Conservation (phyloP, 1,139 yeast genomes). For the Saccharomyces hybrid region DNA sequence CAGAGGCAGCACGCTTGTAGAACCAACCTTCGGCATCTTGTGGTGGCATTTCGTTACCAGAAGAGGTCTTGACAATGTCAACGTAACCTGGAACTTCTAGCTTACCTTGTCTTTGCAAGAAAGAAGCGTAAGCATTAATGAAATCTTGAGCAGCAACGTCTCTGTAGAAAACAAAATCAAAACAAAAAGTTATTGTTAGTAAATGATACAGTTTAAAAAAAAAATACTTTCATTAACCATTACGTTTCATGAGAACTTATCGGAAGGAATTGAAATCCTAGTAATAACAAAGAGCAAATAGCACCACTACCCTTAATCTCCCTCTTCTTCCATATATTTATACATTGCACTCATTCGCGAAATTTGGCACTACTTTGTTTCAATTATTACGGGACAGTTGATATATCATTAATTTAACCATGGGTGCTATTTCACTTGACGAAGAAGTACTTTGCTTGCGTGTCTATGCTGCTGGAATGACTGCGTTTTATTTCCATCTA, state of each 20-base stretch:
- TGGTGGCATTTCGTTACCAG: slow-evolving; percentile 99
- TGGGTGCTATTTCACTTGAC: not conserved
- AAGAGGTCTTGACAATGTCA: slow-evolving; percentile 97
- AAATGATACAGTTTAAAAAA: slow-evolving; percentile 4
- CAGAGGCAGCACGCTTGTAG: slow-evolving; percentile 99
- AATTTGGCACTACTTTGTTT: not conserved
- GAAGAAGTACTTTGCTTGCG: not conserved
- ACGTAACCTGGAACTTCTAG: slow-evolving; percentile 99
- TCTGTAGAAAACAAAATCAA: slow-evolving; percentile 38
- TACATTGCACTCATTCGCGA: not conserved
- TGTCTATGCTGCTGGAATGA: not conserved
- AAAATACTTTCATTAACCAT: not conserved
- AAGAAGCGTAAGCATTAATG: slow-evolving; percentile 98
- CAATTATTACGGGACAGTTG: not conserved
- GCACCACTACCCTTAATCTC: not conserved
- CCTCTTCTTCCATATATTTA: not conserved
- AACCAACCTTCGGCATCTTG: slow-evolving; percentile 99
- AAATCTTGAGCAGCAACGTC: slow-evolving; percentile 99
- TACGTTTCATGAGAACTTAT: not conserved
- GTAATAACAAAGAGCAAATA: not conserved
- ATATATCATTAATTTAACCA: no score
- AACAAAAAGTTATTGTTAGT: slow-evolving; percentile 30
- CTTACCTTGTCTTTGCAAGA: slow-evolving; percentile 99
- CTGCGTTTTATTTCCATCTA: not conserved
- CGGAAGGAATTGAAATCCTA: not conserved